phyloP scores from a whole-genome alignment of 352 stramenopile species.

The Phytophthora hybrid region DNA sequence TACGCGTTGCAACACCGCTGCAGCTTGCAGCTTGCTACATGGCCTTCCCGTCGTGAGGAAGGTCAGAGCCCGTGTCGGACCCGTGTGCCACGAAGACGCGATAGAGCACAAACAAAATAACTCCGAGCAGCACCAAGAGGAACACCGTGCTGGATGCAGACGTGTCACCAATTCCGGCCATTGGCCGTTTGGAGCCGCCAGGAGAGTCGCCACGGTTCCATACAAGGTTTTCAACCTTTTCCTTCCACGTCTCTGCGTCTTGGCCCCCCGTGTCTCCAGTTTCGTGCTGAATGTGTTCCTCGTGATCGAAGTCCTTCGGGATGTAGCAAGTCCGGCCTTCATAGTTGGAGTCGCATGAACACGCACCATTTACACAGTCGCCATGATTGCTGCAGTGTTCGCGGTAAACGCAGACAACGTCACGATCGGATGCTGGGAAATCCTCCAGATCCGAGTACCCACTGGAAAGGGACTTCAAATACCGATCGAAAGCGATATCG shows the following conservation, averaged over 20 bases:
- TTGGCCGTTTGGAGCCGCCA: constrained; percentile 32
- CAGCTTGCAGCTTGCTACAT: constrained; percentile 34
- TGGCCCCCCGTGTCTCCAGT: constrained; percentile 37
- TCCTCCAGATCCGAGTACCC: constrained; percentile 58
- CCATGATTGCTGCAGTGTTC: constrained; percentile 85
- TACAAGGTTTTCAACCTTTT: constrained; percentile 62
- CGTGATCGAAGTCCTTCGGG: constrained; percentile 60
- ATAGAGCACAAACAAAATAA: constrained; percentile 54
- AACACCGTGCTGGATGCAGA: constrained; percentile 54
- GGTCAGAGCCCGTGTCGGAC: constrained; percentile 13
- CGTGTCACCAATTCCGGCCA: constrained; percentile 34
- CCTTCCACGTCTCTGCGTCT: constrained; percentile 66
- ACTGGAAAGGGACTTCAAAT: constrained; percentile 72
- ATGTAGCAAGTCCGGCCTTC: constrained; percentile 88
- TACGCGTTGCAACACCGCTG: constrained; percentile 32
- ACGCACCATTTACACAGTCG: constrained; percentile 85
- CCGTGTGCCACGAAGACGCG: constrained; percentile 39
- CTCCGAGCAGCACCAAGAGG: constrained; percentile 49
- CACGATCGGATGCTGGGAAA: constrained; percentile 46
- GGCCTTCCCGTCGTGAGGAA: constrained; percentile 43
- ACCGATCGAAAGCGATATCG: constrained; percentile 76
- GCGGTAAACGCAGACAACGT: constrained; percentile 74
- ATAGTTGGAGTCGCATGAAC: constrained; percentile 74
- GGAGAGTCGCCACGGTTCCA: constrained; percentile 53
- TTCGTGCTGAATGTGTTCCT: constrained; percentile 37